These are phyloP conservation scores for Cantharellus anzutake DNA, from an alignment of 768 basidiomycete genomes.

Conservation along the genomic window DNA sequence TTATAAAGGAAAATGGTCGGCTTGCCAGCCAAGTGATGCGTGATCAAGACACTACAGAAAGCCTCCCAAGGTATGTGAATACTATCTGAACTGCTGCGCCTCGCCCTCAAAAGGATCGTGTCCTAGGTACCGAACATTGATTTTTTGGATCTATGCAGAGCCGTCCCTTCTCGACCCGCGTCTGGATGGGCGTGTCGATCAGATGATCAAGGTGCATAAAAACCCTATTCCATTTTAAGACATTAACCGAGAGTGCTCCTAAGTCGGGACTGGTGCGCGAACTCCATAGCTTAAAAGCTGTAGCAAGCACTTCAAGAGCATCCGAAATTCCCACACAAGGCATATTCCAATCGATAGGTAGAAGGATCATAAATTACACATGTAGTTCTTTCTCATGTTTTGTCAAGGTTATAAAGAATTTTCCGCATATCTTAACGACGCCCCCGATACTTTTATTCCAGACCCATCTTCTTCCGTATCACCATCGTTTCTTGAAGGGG, in stretches of 20 bases:
- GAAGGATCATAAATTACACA: neutral
- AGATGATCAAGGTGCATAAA: conserved; percentile 61
- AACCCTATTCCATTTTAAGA: neutral
- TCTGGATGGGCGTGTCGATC: conserved; percentile 63
- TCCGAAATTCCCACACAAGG: conserved; percentile 53
- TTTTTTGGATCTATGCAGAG: conserved; percentile 81
- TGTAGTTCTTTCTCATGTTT: conserved; percentile 5
- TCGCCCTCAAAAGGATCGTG: neutral
- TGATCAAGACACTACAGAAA: conserved; percentile 32
- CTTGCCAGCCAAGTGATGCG: conserved; percentile 46
- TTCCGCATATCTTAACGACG: conserved; percentile 33
- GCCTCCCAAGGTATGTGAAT: conserved; percentile 10
- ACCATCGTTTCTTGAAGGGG: neutral
- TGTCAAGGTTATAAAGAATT: conserved; percentile 83
- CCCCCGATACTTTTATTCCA: conserved; percentile 25
- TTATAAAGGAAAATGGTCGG: conserved; percentile 52
- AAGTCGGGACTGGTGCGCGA: neutral
- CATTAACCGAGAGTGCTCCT: neutral
- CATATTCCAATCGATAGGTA: conserved; percentile 90
- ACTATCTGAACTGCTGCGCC: neutral
- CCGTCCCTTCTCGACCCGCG: conserved; percentile 40
- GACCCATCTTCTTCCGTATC: conserved; percentile 20
- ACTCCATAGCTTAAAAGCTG: neutral
- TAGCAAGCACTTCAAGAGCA: neutral
- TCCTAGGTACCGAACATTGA: conserved; percentile 59